Conservation (phyloP, 2,329 filamentous ascomycete species). For the Teratosphaeria nubilosa region DNA sequence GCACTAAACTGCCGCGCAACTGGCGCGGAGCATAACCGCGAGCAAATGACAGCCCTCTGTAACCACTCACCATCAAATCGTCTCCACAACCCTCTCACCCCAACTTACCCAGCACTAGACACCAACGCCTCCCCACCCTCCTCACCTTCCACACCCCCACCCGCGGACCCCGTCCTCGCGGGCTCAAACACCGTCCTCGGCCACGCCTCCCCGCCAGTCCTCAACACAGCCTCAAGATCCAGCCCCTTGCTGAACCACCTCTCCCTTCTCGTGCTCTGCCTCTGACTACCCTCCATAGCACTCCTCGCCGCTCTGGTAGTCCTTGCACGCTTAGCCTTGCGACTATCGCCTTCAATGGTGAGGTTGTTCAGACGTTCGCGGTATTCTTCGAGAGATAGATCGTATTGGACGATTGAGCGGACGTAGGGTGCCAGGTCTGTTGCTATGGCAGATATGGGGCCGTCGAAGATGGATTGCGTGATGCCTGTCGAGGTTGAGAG, state of each 20-base stretch:
- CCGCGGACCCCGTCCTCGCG: not conserved
- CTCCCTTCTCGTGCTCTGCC: conserved; percentile 57
- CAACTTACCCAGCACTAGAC: not conserved
- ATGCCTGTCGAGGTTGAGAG: conserved; percentile 34
- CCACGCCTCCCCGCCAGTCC: conserved; percentile 44
- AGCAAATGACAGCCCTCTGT: not conserved
- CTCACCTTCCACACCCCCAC: not conserved
- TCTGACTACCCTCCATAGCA: conserved; percentile 58
- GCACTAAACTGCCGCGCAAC: not conserved
- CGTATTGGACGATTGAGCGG: conserved; percentile 71
- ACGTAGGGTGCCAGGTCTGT: conserved; percentile 82
- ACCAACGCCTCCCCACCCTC: not conserved
- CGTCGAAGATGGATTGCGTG: conserved; percentile 66
- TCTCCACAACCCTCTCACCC: not conserved
- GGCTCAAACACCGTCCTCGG: not conserved
- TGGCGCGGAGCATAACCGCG: not conserved
- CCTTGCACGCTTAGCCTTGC: conserved; percentile 47
- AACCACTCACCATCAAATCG: not conserved
- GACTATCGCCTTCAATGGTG: conserved; percentile 47
- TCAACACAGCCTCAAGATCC: conserved; percentile 52
- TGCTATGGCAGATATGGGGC: conserved; percentile 53
- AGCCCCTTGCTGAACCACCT: conserved; percentile 58
- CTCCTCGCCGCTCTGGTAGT: conserved; percentile 66
- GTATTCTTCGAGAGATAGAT: conserved; percentile 59
- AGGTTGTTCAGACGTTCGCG: conserved; percentile 53